Conservation (phyloP, 306 rosid species). For the Cyamopsis tetragonoloba region DNA sequence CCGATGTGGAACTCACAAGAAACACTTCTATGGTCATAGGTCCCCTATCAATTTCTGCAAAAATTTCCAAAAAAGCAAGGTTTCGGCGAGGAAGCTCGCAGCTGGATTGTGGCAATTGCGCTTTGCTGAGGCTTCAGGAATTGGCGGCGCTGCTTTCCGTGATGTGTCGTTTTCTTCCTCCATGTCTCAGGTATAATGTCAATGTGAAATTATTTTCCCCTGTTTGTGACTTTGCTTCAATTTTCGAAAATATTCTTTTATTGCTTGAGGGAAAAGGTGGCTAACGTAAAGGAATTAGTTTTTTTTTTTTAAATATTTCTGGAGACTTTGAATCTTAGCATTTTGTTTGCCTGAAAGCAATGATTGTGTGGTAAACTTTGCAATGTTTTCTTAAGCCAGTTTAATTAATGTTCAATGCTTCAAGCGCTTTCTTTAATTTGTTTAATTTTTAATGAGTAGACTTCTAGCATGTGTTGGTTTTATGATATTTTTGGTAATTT, state of each 20-base stretch:
- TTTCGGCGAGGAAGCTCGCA: constrained; percentile 58
- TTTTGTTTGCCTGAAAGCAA: neutral
- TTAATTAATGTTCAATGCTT: too few species aligned
- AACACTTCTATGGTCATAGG: neutral
- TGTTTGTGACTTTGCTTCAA: neutral
- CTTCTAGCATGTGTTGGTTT: too few species aligned
- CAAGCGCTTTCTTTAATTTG: too few species aligned
- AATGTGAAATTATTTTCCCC: neutral
- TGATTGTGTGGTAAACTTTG: too few species aligned
- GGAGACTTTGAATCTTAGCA: neutral
- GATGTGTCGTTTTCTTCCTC: neutral
- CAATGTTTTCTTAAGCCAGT: too few species aligned
- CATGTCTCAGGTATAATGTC: constrained; percentile 28
- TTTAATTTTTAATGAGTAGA: too few species aligned
- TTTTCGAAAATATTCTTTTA: neutral
- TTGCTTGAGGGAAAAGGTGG: neutral
- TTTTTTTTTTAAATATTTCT: neutral
- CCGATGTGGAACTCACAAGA: neutral
- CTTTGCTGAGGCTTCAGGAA: constrained; percentile 27
- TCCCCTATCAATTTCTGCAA: constrained; percentile 17
- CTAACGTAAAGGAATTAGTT: neutral
- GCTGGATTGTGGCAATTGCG: constrained; percentile 55
- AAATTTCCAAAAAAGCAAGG: neutral
- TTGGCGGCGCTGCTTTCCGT: neutral
- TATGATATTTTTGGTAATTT: too few species aligned